These are phyloP conservation scores for Cladosporium cucumerinum DNA, from an alignment of 2,329 filamentous ascomycete species.

Conservation along the genomic window DNA sequence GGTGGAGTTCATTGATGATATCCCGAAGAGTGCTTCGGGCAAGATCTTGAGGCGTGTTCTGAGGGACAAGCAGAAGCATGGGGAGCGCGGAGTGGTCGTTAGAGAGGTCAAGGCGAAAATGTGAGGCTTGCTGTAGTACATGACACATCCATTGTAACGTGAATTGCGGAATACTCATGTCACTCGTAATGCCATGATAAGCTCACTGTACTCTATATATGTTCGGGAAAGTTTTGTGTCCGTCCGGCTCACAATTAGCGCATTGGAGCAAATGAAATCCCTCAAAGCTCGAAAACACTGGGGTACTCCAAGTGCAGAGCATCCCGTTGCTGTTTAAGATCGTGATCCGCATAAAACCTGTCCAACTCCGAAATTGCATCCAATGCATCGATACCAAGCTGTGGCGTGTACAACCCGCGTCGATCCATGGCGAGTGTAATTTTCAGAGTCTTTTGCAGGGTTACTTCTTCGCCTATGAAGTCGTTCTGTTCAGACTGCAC, in stretches of 20 bases:
- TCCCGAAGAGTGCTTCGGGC: constrained; percentile 71
- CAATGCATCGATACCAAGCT: background rate
- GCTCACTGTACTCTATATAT: background rate
- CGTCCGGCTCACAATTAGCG: background rate
- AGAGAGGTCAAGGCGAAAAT: constrained; percentile 35
- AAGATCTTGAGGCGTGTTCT: constrained; percentile 68
- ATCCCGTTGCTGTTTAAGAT: background rate
- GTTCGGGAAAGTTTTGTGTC: background rate
- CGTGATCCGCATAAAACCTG: background rate
- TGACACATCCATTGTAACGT: background rate
- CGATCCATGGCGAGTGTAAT: background rate
- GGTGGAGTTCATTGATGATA: constrained; percentile 62
- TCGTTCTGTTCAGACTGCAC: background rate
- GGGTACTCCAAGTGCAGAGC: background rate
- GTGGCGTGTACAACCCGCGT: background rate
- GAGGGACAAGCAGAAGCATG: constrained; percentile 44
- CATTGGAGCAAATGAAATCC: background rate
- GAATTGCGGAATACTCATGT: background rate
- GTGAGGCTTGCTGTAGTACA: constrained; percentile 12
- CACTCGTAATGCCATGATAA: background rate
- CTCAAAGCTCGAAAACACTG: background rate
- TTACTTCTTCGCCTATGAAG: background rate
- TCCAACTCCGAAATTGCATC: background rate
- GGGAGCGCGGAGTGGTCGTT: constrained; percentile 31
- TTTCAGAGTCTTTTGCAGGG: background rate